Percentiles rank a stretch among this genome's conserved stretches.
These are phyloP conservation scores for Geranomyces michiganensis DNA, from an alignment of 192 early-diverging fungal species.

Conservation along the genomic window DNA sequence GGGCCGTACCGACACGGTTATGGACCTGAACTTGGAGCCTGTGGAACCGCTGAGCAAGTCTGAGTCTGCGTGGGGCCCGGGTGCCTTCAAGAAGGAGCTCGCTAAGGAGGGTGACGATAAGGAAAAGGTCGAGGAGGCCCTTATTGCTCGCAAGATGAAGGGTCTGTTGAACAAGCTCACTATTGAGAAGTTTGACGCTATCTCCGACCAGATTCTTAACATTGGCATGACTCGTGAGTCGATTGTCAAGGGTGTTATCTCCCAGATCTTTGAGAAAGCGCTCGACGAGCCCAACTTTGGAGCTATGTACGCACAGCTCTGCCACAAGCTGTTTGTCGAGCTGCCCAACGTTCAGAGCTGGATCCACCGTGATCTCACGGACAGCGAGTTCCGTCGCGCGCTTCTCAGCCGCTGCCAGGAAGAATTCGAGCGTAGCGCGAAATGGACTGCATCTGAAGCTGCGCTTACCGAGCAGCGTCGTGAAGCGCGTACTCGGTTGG, in stretches of 20 bases:
- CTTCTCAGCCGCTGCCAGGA: constrained; percentile 93
- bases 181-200: constrained; percentile 87
- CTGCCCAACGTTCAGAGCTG: constrained; percentile 56
- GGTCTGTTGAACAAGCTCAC: constrained; percentile 96
- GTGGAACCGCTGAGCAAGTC: constrained; percentile 32
- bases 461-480: constrained; percentile 34
- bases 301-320: constrained; percentile 86
- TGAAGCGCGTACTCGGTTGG: constrained; percentile 41
- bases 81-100: constrained; percentile 33
- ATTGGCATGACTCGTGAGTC: constrained; percentile 71
- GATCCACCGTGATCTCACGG: constrained; percentile 69
- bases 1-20: constrained; percentile 10
- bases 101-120: constrained; percentile 38
- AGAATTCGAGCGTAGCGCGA: constrained; percentile 91
- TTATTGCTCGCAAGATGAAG: constrained; percentile 71
- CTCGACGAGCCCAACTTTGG: constrained; percentile 92
- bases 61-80: constrained; percentile 71
- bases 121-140: constrained; percentile 20
- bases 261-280: constrained; percentile 92
- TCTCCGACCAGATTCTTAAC: constrained; percentile 81
- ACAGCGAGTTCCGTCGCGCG: constrained; percentile 86
- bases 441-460: constrained; percentile 59
- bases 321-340: constrained; percentile 66
- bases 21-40: constrained; percentile 18
- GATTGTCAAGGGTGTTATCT: constrained; percentile 81